A percentile compares a stretch with the other conserved stretches of the same genome.
Evolutionary conservation across 1,139 yeast genomes (phyloP).

Genomic region (Geotrichum siamense): DNA sequence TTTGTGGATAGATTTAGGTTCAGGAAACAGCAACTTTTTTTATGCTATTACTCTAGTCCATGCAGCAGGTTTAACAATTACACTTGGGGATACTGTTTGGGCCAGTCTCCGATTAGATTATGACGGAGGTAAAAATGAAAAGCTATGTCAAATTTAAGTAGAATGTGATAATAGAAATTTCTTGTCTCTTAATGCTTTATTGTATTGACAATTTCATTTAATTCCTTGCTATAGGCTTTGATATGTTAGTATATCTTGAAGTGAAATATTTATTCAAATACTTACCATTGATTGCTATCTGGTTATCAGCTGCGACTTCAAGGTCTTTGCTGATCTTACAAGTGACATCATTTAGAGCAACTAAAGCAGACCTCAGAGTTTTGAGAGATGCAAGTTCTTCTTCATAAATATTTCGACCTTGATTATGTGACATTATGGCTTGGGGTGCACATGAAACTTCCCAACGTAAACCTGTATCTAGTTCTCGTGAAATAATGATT

Average conservation of each 20-base stretch:
- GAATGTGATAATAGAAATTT: no score
- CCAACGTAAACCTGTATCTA: no score
- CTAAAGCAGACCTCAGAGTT: slow-evolving; percentile 23
- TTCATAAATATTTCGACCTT: no score
- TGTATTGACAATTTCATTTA: slow-evolving; percentile 3
- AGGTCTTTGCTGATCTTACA: slow-evolving; percentile 28
- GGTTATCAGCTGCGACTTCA: slow-evolving; percentile 22
- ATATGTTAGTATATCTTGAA: neutral
- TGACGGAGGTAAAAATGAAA: slow-evolving; percentile 39
- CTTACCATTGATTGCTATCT: slow-evolving; percentile 20
- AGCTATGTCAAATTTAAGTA: slow-evolving; percentile 14
- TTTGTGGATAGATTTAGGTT: slow-evolving; percentile 89
- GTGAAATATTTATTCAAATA: no score
- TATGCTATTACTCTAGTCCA: slow-evolving; percentile 87
- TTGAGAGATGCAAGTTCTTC: slow-evolving; percentile 6
- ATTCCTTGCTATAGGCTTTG: slow-evolving; percentile 9
- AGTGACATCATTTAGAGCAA: slow-evolving; percentile 23
- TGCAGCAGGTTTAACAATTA: slow-evolving; percentile 61
- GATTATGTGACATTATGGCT: no score
- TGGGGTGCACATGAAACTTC: no score
- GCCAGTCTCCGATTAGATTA: slow-evolving; percentile 67
- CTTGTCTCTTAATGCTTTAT: no score
- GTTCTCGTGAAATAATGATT: no score
- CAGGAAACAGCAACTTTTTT: slow-evolving; percentile 93
- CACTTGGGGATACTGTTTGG: slow-evolving; percentile 77